Evolutionary conservation across 106 monocot genomes (phyloP), one percentile per base, ranked within the genome.

Genomic region (Vanilla planifolia): DNA sequence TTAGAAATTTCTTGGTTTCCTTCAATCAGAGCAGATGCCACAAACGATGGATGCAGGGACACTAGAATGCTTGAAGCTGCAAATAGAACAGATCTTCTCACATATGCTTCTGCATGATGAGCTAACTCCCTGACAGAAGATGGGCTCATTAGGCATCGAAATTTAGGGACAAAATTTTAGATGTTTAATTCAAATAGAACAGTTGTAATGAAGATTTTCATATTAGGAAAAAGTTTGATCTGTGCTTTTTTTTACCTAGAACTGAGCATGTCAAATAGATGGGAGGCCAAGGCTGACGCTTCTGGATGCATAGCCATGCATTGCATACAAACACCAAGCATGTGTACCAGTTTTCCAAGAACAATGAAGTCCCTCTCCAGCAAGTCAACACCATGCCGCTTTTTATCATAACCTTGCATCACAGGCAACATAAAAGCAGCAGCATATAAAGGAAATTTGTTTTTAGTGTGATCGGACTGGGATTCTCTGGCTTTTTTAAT

Each of bases 271-370:
- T 98, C 98, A 64, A 98, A 79, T 67, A 98, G 78, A 3, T 88
- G 30, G 58, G 82, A 79, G 36, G 85, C 81, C 63, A 98, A 62
- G 24, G 64, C 70, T 33, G 88, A 81, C 60, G 98, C 91, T 74
- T 98, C 98, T 62, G 98, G 98, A 76, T 98, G 98, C 81, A 88
- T 74, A 28, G 81, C 69, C 34, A 65, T 68, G 62, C 92, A 92
- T 61, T 85, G 82, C 87, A 98, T 98, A 55, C 98, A 98, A 34
- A 92, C 85, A 61, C 98, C 98, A 55, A 98, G 92, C 91, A 98
- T 91, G 68, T 91, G 79, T 13, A 92, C 82, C 59, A 98, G 59
- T 69, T 85, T 98, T 43, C 96, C 96, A 42, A 98, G 84, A 60
- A 91, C 87, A 73, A 98, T 77, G 66, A 91, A 98, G 72, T 98